These are phyloP conservation scores for Cystobasidiopsis lactophilus DNA, from an alignment of 768 basidiomycete species.

Conservation along the genomic window DNA sequence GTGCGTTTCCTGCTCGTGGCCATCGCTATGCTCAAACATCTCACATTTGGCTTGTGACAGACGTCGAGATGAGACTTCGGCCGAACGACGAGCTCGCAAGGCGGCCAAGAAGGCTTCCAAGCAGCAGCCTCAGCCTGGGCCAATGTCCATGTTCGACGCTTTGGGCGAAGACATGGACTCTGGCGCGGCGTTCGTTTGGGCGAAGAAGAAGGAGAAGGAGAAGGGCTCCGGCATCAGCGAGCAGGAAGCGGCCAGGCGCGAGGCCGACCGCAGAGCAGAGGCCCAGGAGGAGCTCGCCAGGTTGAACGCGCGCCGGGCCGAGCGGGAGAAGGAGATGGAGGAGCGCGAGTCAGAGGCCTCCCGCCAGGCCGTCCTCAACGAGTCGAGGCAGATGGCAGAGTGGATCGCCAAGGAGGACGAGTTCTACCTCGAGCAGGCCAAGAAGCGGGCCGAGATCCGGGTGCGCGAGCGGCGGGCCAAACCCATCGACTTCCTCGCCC, in stretches of 20 bases:
- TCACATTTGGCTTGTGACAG: not conserved
- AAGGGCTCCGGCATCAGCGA: conserved; percentile 59
- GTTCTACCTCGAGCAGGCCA: conserved; percentile 88
- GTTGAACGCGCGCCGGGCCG: conserved; percentile 68
- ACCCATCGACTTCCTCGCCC: conserved; percentile 89
- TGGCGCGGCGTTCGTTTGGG: conserved; percentile 90
- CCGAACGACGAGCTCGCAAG: conserved; percentile 61
- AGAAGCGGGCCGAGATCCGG: conserved; percentile 70
- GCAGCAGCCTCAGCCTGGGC: conserved; percentile 34
- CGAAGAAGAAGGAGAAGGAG: conserved; percentile 95
- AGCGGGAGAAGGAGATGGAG: conserved; percentile 70
- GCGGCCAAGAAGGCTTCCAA: conserved; percentile 62
- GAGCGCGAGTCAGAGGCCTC: conserved; percentile 82
- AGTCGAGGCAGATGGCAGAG: conserved; percentile 92
- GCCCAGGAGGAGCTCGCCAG: conserved; percentile 67
- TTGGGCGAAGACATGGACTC: too few species aligned
- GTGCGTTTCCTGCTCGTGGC: not conserved
- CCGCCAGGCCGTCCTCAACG: conserved; percentile 65
- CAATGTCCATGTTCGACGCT: too few species aligned
- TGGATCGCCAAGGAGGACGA: conserved; percentile 95
- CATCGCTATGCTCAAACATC: not conserved
- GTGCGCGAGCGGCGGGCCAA: conserved; percentile 92
- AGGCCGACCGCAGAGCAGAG: conserved; percentile 60
- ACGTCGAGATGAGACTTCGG: conserved; percentile 53
- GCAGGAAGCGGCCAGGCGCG: conserved; percentile 55